phyloP scores from a whole-genome alignment of 805 yeast genomes.

The Lachancea lanzarotensis region DNA sequence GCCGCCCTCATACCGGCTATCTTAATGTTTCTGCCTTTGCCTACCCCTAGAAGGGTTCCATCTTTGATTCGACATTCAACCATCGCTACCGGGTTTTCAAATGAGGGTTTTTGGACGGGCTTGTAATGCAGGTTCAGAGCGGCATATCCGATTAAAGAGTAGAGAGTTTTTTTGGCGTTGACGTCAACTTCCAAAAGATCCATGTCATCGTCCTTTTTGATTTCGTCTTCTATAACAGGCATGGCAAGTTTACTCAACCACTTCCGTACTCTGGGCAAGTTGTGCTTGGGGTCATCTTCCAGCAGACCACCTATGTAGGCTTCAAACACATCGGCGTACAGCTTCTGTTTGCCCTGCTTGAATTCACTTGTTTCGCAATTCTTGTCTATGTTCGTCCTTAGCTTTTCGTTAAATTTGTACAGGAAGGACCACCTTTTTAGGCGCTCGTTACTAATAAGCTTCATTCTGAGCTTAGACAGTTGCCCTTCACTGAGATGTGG shows the following conservation, averaged over 20 bases:
- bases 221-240: constrained; percentile 35
- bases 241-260: constrained; percentile 52
- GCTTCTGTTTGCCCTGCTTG: constrained; percentile 54
- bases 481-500: constrained; percentile 78
- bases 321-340: constrained; percentile 85
- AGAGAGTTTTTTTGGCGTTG: constrained; percentile 72
- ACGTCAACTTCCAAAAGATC: constrained; percentile 40
- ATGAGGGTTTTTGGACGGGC: constrained; percentile 34
- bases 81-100: constrained; percentile 37
- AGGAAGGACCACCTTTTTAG: constrained; percentile 61
- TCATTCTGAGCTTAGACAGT: constrained; percentile 61
- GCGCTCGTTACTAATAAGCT: constrained; percentile 64
- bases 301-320: constrained; percentile 87
- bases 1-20: constrained; percentile 87
- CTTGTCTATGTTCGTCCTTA: constrained; percentile 44
- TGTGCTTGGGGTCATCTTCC: constrained; percentile 43
- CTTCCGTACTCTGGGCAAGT: constrained; percentile 42
- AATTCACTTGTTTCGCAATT: constrained; percentile 25
- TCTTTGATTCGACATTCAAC: constrained; percentile 63
- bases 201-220: constrained; percentile 17
- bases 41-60: constrained; percentile 60
- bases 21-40: constrained; percentile 60
- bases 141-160: constrained; percentile 74
- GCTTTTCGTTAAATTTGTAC: constrained; percentile 58
- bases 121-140: constrained; percentile 55